Percentiles rank a stretch among this genome's conserved stretches.
Conservation (phyloP, 306 rosid species). For the Cicer judaicum region DNA sequence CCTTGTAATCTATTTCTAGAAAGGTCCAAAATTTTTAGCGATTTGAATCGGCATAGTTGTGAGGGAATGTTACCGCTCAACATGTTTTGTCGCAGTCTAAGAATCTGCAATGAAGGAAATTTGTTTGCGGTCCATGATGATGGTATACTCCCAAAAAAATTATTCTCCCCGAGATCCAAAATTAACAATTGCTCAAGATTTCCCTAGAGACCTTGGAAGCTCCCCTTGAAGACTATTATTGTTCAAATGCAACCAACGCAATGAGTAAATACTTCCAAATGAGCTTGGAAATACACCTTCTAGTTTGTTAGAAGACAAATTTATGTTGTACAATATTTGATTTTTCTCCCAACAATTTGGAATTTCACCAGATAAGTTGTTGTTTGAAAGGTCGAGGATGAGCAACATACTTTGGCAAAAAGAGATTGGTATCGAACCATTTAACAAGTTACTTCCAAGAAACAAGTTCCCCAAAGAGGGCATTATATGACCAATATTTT, state of each 20-base stretch:
- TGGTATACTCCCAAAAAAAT: constrained; percentile 41
- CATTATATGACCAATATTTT: neutral
- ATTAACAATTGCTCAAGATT: neutral
- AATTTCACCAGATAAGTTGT: constrained; percentile 36
- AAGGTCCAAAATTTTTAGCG: constrained; percentile 35
- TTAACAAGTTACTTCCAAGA: constrained; percentile 31
- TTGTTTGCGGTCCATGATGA: neutral
- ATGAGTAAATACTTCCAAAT: neutral
- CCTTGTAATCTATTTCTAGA: constrained; percentile 28
- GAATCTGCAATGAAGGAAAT: constrained; percentile 1
- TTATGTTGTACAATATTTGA: neutral
- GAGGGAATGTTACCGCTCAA: constrained; percentile 29
- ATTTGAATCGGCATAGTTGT: constrained; percentile 24
- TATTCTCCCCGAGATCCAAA: constrained; percentile 43
- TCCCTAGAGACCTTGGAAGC: neutral
- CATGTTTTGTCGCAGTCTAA: constrained; percentile 34
- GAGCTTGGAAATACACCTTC: constrained; percentile 27
- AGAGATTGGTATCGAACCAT: constrained; percentile 36
- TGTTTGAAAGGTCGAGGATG: constrained; percentile 28
- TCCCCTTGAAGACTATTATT: constrained; percentile 32
- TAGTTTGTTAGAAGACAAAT: constrained; percentile 30
- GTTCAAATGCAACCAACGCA: constrained; percentile 18
- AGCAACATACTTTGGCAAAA: neutral
- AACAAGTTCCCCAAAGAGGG: neutral
- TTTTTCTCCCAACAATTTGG: constrained; percentile 12